Evolutionary conservation across 2,329 filamentous ascomycete species (phyloP).

Genomic region (Aspergillus ustus): DNA sequence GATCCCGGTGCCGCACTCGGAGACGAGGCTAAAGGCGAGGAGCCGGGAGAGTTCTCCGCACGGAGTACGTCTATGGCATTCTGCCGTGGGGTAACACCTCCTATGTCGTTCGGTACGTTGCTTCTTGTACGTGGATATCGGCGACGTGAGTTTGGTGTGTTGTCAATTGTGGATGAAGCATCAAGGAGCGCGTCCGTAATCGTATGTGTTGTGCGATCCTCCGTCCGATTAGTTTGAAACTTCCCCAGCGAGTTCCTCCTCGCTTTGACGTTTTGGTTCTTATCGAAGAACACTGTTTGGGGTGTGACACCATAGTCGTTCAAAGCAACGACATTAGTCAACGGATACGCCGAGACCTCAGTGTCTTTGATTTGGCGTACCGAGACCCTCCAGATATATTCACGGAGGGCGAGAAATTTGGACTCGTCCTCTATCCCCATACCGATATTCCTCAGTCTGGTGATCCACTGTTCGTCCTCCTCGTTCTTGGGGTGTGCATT

Average conservation of each 20-base stretch:
- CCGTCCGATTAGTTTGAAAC: slow-evolving; percentile 34
- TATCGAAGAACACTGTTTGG: slow-evolving; percentile 92
- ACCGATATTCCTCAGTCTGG: slow-evolving; percentile 80
- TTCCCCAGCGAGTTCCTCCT: slow-evolving; percentile 32
- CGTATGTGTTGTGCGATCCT: slow-evolving; percentile 65
- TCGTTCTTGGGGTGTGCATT: slow-evolving; percentile 75
- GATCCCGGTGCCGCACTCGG: slow-evolving; percentile 37
- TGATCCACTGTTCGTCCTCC: slow-evolving; percentile 94
- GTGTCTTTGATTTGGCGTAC: slow-evolving; percentile 67
- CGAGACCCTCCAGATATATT: slow-evolving; percentile 89
- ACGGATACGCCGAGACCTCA: slow-evolving; percentile 44
- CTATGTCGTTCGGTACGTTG: slow-evolving; percentile 43
- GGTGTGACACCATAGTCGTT: slow-evolving; percentile 77
- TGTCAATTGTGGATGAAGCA: slow-evolving; percentile 85
- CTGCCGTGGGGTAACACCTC: slow-evolving; percentile 23
- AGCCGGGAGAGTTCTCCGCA: slow-evolving; percentile 31
- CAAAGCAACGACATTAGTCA: slow-evolving; percentile 74
- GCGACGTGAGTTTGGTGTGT: slow-evolving; percentile 56
- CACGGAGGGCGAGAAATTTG: slow-evolving; percentile 81
- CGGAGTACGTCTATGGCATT: slow-evolving; percentile 30
- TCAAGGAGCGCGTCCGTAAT: slow-evolving; percentile 90
- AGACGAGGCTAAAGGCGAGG: slow-evolving; percentile 44
- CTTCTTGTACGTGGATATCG: slow-evolving; percentile 46
- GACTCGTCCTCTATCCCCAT: slow-evolving; percentile 82
- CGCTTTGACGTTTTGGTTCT: slow-evolving; percentile 61